Percentiles rank a stretch among this genome's conserved stretches.
These are phyloP conservation scores for Vanrija sp. DNA, from an alignment of 1,284 basidiomycete species.

Conservation along the genomic window DNA sequence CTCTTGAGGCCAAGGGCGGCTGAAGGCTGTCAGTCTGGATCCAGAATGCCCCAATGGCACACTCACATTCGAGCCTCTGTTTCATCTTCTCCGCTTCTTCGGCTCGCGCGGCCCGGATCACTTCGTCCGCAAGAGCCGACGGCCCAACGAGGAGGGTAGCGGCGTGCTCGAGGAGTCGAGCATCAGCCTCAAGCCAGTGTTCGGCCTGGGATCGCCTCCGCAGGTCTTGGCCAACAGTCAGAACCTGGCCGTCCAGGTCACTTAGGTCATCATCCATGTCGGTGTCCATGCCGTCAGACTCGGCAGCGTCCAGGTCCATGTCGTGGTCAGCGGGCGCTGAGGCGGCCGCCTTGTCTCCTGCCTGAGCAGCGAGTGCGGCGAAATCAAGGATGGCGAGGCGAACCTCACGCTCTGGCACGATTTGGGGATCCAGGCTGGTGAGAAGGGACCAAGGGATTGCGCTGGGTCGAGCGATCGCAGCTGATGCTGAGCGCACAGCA, in stretches of 20 bases:
- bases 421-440: not conserved
- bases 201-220: slow-evolving; percentile 1
- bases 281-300: not conserved
- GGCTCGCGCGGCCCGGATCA: not conserved
- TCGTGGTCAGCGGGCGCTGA: not conserved
- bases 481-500: not conserved
- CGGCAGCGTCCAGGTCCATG: not conserved
- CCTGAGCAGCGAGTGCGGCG: not conserved
- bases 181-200: slow-evolving; percentile 2
- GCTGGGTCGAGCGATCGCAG: not conserved
- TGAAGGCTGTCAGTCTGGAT: not conserved
- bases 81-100: slow-evolving; percentile 1
- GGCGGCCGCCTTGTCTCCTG: too few relatives aligned
- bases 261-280: not conserved
- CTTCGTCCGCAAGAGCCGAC: not conserved
- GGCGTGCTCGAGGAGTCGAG: slow-evolving; percentile 6
- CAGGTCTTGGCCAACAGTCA: slow-evolving; percentile 1
- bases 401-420: not conserved
- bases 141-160: not conserved
- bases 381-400: not conserved
- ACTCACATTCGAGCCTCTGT: too few relatives aligned
- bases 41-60: too few relatives aligned
- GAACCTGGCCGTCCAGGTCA: not conserved
- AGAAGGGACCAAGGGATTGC: not conserved
- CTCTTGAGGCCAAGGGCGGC: slow-evolving; percentile 9